phyloP scores from a whole-genome alignment of 345 rosid species.

The Eucalyptus albens region DNA sequence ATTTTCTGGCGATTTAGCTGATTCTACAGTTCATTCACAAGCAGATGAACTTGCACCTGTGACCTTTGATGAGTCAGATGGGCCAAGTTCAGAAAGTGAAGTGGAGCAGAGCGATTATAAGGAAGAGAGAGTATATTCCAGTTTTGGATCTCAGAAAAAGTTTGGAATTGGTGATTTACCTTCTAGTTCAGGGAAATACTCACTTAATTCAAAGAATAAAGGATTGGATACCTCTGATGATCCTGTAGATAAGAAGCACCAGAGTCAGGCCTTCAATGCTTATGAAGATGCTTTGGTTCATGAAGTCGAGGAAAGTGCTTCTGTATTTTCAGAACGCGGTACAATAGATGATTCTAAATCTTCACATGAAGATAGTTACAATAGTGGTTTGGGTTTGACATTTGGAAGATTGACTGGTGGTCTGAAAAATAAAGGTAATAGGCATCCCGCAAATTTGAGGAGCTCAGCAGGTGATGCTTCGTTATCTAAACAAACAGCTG shows the following conservation, averaged over 20 bases:
- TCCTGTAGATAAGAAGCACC: neutral
- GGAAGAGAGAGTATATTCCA: neutral
- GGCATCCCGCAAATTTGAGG: conserved; percentile 29
- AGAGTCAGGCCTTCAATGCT: conserved; percentile 1
- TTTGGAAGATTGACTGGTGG: conserved; percentile 42
- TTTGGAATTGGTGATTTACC: neutral
- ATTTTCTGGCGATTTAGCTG: conserved; percentile 23
- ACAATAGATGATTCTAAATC: conserved; percentile 7
- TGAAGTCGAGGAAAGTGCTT: conserved; percentile 14
- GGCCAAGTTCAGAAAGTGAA: conserved; percentile 37
- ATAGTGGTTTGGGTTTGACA: conserved; percentile 22
- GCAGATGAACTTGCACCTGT: conserved; percentile 22
- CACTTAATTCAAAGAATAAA: neutral
- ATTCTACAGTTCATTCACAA: conserved; percentile 23
- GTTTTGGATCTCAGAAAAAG: neutral
- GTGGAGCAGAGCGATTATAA: conserved; percentile 15
- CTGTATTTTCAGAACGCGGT: neutral
- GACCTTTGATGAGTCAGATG: conserved; percentile 48
- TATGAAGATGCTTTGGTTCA: neutral
- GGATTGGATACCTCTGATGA: neutral
- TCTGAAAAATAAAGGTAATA: conserved; percentile 29
- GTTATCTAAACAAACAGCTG: conserved; percentile 14
- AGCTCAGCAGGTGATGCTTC: conserved; percentile 6
- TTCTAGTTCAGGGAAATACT: neutral
- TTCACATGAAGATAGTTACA: conserved; percentile 13